Base-by-base conservation (phyloP, 768 basidiomycete genomes). In the Ramaria rubella region DNA sequence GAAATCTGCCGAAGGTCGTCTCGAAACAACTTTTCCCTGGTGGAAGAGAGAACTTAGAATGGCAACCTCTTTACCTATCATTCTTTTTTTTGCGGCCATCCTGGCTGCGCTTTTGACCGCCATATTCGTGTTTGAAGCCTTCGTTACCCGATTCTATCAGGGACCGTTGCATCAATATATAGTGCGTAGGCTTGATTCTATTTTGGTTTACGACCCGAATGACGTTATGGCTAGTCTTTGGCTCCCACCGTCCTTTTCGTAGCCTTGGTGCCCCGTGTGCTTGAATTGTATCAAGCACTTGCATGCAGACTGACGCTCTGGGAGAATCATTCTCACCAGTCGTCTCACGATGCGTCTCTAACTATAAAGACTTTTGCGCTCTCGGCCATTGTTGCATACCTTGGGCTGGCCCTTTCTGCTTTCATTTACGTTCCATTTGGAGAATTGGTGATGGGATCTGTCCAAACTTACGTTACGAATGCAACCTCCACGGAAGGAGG, bases 391-490 rank as follows among this genome's bases (percentile, higher is more conserved):
- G 92, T 94, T 19, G 88, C 95, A 0, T 97, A 94, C 67, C 83
- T 94, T 50, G 87, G 89, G 38, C 80, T 99, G n/a, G 84, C 81
- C 5, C 81, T 98, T 15, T 91, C 87, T n/a, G 93, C 94, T 15
- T 97, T 94, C 65, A 81, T 96, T 49, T 99, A 98, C 67, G 90
- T 95, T 4, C 94, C 94, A 0, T 96, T 94, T 60, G 94, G 94
- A 27, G 87, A 87, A 66, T 79, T 80, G 51, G 82, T 92, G 59
- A 92, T 94, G 88, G 72, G 77, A 7, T 66, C 75, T 49, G 73
- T 79, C 29, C 75, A 73, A 33, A 31, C 27, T 26, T 40, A 24
- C 14, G 23, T 54, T 24, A 19, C 36, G n/a, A 8, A 34, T 19
- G 44, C 21, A 19, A 46, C 15, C 8, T 3, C 8, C 12, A 21